These are phyloP conservation scores for Begonia peltatifolia DNA, from an alignment of 306 rosid genomes.

Conservation along the genomic window DNA sequence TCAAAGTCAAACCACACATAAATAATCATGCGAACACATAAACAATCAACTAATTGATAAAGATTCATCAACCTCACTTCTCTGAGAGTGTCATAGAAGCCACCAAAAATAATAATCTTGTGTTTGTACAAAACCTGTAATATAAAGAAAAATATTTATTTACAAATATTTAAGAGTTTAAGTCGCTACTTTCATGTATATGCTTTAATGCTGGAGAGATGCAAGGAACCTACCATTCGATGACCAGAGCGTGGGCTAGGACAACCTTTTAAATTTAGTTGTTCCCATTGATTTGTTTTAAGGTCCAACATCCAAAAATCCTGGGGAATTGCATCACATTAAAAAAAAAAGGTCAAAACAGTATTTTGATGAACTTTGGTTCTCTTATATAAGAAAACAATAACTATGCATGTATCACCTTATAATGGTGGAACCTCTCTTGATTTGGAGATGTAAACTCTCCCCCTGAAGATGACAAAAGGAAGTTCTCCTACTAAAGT, in stretches of 20 bases:
- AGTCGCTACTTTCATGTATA: neutral
- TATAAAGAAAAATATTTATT: conserved; percentile 11
- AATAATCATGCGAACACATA: neutral
- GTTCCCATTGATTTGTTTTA: conserved; percentile 98
- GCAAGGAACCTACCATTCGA: conserved; percentile 58
- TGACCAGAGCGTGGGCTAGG: conserved; percentile 98
- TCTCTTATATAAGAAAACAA: conserved; percentile 8
- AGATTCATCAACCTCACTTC: conserved; percentile 86
- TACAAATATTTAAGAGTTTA: neutral
- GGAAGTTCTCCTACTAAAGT: no score
- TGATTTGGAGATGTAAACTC: conserved; percentile 96
- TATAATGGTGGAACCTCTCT: conserved; percentile 98
- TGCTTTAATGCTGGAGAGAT: neutral
- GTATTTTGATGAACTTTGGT: conserved; percentile 3
- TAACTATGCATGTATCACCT: conserved; percentile 29
- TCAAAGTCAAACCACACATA: neutral
- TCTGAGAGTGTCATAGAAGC: conserved; percentile 94
- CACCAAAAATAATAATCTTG: conserved; percentile 92
- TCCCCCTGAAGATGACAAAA: conserved; percentile 42
- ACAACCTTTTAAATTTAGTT: conserved; percentile 71
- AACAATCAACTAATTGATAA: conserved; percentile 7
- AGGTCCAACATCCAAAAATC: conserved; percentile 95
- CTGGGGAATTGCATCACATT: conserved; percentile 18
- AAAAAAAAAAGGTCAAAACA: conserved; percentile 14
- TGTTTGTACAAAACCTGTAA: conserved; percentile 93